Conservation (phyloP, 352 stramenopile species). For the Pseudoperonospora humuli region DNA sequence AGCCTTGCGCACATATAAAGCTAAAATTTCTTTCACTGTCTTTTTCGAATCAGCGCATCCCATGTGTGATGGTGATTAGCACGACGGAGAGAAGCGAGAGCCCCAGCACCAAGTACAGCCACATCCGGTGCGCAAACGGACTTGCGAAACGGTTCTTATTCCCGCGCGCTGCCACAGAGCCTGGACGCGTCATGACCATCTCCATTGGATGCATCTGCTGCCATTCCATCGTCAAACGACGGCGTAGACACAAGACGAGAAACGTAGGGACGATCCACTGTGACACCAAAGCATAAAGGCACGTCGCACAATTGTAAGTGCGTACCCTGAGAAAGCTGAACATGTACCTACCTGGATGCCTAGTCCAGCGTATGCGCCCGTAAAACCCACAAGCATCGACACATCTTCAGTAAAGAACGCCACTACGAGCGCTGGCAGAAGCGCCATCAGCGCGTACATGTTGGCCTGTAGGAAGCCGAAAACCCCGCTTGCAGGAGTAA, state of each 20-base stretch:
- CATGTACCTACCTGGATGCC: constrained; percentile 61
- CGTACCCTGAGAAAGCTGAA: constrained; percentile 17
- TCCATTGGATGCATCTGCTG: constrained; percentile 31
- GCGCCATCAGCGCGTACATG: constrained; percentile 58
- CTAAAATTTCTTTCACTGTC: not conserved
- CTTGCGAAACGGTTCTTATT: constrained; percentile 68
- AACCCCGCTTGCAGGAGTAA: constrained; percentile 15
- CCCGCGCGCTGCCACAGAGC: constrained; percentile 7
- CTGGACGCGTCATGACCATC: constrained; percentile 18
- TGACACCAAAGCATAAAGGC: constrained; percentile 15
- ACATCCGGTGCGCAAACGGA: constrained; percentile 52
- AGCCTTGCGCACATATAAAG: too few relatives aligned
- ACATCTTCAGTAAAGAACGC: constrained; percentile 86
- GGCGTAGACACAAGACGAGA: constrained; percentile 66
- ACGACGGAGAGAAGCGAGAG: constrained; percentile 53
- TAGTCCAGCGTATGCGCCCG: constrained; percentile 74
- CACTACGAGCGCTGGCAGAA: constrained; percentile 72
- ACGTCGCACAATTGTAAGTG: constrained; percentile 28
- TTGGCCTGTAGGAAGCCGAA: constrained; percentile 45
- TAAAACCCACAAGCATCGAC: constrained; percentile 84
- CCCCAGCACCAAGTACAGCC: constrained; percentile 61
- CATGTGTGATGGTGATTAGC: constrained; percentile 69
- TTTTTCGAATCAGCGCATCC: constrained; percentile 26
- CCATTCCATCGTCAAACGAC: constrained; percentile 38
- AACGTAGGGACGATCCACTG: constrained; percentile 79